Base-by-base conservation (phyloP, 345 rosid genomes). In the Euphorbia tirucalli region DNA sequence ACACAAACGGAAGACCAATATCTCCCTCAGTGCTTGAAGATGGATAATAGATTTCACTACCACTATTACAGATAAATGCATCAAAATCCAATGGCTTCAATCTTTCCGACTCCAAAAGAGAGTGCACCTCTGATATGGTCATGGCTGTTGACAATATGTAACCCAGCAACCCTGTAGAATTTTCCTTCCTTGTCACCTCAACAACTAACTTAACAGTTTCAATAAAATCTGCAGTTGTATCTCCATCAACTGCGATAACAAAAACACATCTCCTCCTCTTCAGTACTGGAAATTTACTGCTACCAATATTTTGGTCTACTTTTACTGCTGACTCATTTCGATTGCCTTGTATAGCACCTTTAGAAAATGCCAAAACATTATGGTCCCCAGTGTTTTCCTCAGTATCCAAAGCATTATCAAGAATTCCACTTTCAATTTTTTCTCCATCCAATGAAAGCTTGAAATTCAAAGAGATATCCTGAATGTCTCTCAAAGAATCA, bases 301-400 rank as follows among this genome's bases (percentile, higher is more conserved):
- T 25, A 30, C 46, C 22, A 22, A n/a, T 31, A 59, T 61, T 48
- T 1, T 61, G 37, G 28, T 68, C 62, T 43, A 28, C 54, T 67
- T 61, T 74, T 30, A 37, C 72, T 37, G 67, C n/a, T 5, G 41
- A 61, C 5, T 65, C 77, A 32, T 25, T 67, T 56, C 62, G 77
- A 37, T 25, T 48, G 57, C 79, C 81, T 27, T 71, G 66, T 46
- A 46, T 46, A 60, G 71, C 52, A 56, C 75, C 71, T 68, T 74
- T 74, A 0, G 85, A 67, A 71, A 71, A 57, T 6, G 79, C 67
- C 64, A 78, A 55, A 66, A 84, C 71, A 64, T 80, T 78, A 71
- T 74, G 30, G 48, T 74, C 68, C 16, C n/a, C 50, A 25, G 62
- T 49, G 39, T 61, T 68, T 16, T 68, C 73, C 59, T 61, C 78